Evolutionary conservation across 108 stramenopile species (phyloP).

Genomic region (Fistulifera pelliculosa): DNA sequence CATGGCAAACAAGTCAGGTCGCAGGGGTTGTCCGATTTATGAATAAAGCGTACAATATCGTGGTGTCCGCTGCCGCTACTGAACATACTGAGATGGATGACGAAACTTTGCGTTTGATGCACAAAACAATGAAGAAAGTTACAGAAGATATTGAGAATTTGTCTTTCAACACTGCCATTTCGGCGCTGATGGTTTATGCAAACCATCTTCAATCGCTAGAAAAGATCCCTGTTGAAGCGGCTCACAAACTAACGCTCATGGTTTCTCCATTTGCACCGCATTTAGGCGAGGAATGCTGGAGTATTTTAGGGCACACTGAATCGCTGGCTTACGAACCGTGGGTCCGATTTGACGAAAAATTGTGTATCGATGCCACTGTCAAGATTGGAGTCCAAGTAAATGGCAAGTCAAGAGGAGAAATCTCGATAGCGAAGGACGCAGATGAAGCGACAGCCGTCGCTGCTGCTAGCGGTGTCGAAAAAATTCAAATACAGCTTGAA

Average conservation of each 20-base stretch:
- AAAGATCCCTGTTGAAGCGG: slow-evolving; percentile 63
- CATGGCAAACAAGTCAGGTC: slow-evolving; percentile 97
- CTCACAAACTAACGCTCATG: slow-evolving; percentile 85
- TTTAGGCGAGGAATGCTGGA: slow-evolving; percentile 96
- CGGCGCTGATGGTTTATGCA: slow-evolving; percentile 93
- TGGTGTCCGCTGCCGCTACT: slow-evolving; percentile 45
- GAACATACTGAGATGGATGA: slow-evolving; percentile 55
- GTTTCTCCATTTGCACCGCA: slow-evolving; percentile 97
- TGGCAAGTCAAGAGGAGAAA: slow-evolving; percentile 89
- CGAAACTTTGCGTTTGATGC: slow-evolving; percentile 75
- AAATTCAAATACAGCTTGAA: slow-evolving; percentile 65
- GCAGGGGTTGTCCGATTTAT: slow-evolving; percentile 94
- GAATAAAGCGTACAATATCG: slow-evolving; percentile 83
- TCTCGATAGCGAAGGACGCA: slow-evolving; percentile 82
- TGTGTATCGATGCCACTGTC: slow-evolving; percentile 77
- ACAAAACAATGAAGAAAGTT: slow-evolving; percentile 97
- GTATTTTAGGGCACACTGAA: slow-evolving; percentile 70
- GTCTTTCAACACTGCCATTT: slow-evolving; percentile 98
- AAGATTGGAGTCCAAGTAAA: slow-evolving; percentile 96
- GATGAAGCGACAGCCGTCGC: slow-evolving; percentile 73
- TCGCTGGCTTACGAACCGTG: slow-evolving; percentile 88
- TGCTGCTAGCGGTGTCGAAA: slow-evolving; percentile 62
- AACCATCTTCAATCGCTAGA: slow-evolving; percentile 85
- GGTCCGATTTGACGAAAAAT: slow-evolving; percentile 86
- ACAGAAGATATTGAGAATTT: slow-evolving; percentile 89